These are phyloP conservation scores for Cryptosporidium ryanae DNA, from an alignment of 169 alveolate genomes.

Conservation along the genomic window DNA sequence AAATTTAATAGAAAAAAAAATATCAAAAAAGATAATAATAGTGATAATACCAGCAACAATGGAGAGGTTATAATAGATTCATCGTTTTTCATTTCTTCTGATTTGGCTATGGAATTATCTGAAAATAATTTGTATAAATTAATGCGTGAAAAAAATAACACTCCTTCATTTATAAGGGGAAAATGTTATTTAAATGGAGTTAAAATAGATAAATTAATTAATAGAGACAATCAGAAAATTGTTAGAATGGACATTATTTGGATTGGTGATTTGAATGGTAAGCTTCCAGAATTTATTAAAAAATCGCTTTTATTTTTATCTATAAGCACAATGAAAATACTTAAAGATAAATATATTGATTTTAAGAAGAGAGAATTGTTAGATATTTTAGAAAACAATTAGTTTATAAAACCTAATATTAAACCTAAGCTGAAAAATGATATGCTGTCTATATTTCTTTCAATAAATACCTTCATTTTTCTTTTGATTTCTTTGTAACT, in stretches of 20 bases:
- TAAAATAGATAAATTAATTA: slow-evolving; percentile 20
- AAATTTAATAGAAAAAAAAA: not conserved
- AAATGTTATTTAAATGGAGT: slow-evolving; percentile 63
- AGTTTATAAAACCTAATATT: slow-evolving; percentile 44
- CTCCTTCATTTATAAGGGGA: slow-evolving; percentile 34
- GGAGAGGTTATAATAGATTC: slow-evolving; percentile 6
- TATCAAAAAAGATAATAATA: not conserved
- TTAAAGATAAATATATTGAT: slow-evolving; percentile 53
- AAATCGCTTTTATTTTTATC: slow-evolving; percentile 38
- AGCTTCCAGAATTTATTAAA: slow-evolving; percentile 60
- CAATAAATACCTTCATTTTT: slow-evolving; percentile 36
- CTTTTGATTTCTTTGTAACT: slow-evolving; percentile 29
- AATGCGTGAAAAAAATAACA: slow-evolving; percentile 12
- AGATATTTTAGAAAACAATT: not conserved
- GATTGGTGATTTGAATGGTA: slow-evolving; percentile 72
- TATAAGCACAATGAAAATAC: slow-evolving; percentile 56
- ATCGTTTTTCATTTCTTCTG: slow-evolving; percentile 56
- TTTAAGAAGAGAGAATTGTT: slow-evolving; percentile 38
- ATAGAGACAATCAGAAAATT: slow-evolving; percentile 1
- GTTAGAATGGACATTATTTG: slow-evolving; percentile 57
- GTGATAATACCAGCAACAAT: not conserved
- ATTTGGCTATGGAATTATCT: slow-evolving; percentile 13
- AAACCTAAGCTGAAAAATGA: slow-evolving; percentile 56
- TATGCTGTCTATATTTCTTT: slow-evolving; percentile 19
- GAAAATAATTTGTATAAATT: slow-evolving; percentile 23